Evolutionary conservation across 2,329 filamentous ascomycete genomes (phyloP).

Genomic region (Epichloe sp.): DNA sequence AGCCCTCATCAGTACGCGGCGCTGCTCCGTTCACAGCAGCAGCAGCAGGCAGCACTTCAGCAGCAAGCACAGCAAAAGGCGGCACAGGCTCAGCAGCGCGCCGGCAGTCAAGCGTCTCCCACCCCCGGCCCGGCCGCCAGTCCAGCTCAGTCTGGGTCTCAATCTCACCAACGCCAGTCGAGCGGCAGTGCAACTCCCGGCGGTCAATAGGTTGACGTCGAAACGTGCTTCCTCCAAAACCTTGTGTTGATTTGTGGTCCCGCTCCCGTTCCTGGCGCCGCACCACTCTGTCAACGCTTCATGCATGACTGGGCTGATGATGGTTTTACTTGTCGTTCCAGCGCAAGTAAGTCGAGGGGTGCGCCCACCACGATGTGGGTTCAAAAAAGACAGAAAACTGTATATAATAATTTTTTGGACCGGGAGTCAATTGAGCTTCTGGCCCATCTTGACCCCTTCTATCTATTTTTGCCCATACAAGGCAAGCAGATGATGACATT

Average conservation of each 20-base stretch:
- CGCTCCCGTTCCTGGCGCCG: neutral
- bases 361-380: neutral
- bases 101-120: conserved; percentile 11
- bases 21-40: conserved; percentile 43
- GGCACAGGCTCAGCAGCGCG: conserved; percentile 18
- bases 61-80: conserved; percentile 15
- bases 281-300: neutral
- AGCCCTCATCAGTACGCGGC: conserved; percentile 49
- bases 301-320: too few species aligned
- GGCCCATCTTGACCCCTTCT: neutral
- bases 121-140: conserved; percentile 11
- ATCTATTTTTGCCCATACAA: neutral
- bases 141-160: conserved; percentile 6
- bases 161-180: conserved; percentile 19
- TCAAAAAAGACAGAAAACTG: neutral
- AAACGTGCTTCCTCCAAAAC: neutral
- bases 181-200: conserved; percentile 26
- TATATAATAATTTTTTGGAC: neutral
- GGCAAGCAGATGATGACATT: neutral
- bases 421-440: neutral
- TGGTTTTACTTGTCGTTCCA: too few species aligned
- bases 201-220: neutral
- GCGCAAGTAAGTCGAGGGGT: neutral
- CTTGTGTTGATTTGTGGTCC: neutral
- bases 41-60: conserved; percentile 26